phyloP scores from a whole-genome alignment of 306 rosid genomes.

The Prunus davidiana region DNA sequence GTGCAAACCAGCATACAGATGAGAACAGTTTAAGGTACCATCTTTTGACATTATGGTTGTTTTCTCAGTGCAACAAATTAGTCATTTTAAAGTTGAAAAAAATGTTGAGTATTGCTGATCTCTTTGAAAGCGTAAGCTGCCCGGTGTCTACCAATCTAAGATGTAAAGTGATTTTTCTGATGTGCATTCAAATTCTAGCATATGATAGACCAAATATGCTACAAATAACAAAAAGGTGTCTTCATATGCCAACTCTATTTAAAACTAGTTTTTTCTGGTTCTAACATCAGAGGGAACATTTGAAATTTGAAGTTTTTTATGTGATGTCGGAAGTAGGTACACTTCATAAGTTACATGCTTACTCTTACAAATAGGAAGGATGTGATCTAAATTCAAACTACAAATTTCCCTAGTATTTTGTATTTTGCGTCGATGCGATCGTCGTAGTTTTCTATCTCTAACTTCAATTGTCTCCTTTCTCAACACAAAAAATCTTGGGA shows the following conservation, averaged over 20 bases:
- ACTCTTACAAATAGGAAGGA: neutral
- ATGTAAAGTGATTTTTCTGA: neutral
- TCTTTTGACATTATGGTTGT: constrained; percentile 11
- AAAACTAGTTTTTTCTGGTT: neutral
- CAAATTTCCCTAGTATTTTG: neutral
- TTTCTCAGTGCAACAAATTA: neutral
- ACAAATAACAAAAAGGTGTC: too few relatives aligned
- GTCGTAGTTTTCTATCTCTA: neutral
- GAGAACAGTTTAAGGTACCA: constrained; percentile 40
- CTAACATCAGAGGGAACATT: neutral
- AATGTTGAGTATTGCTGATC: neutral
- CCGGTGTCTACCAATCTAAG: neutral
- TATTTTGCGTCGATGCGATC: neutral
- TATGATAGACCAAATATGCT: neutral
- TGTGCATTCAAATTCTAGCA: neutral
- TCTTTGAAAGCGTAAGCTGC: neutral
- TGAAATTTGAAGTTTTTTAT: neutral
- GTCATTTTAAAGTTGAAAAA: neutral
- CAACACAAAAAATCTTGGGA: neutral
- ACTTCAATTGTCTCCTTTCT: neutral
- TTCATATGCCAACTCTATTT: too few relatives aligned
- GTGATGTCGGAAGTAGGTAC: neutral
- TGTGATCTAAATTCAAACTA: neutral
- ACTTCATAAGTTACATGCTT: neutral
- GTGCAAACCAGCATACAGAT: constrained; percentile 23